Base-by-base conservation (phyloP, 192 early-diverging fungal genomes). In the Obelidium mucronatum region DNA sequence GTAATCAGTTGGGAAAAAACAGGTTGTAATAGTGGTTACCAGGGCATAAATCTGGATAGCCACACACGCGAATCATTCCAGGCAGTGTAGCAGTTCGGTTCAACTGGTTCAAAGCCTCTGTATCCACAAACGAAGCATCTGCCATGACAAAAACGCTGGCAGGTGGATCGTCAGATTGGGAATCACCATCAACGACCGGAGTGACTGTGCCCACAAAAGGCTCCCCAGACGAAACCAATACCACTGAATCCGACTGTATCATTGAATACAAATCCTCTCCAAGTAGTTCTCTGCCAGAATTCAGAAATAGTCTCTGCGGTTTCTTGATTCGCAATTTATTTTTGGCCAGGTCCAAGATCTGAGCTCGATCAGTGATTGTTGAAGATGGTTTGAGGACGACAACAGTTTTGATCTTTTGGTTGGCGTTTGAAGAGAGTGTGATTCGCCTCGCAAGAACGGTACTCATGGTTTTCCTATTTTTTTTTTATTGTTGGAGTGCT, bases 321-420 rank as follows among this genome's bases (percentile, higher is more conserved):
- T 86, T 88, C 66, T 81, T 88, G 76, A 88, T 72, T 8, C 82
- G 80, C 33, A 88, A 51, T 65, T 88, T 88, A 39, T 88, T 88
- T 67, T 87, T 87, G 53, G 87, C 84, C 0, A 83, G 52, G 1
- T 78, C 78, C 17, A 82, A 30, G 37, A 88, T 58, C 59, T 85
- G 59, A 6, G 19, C 79, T 3, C 58, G 35, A 22, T 78, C 61
- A 51, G 40, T 24, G 69, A 30, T 6, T 73, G 76, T n/a, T n/a
- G n/a, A n/a, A 1, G 65, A 77, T 6, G 70, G n/a, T 51, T 85
- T 78, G 56, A 87, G 81, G 26, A 88, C 54, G 6, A 81, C 66
- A 17, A 80, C 86, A 26, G 78, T 79, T 6, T 67, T 37, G 26
- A 76, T 75, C 37, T 63, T 82, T 53, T 88, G 86, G 24, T 87